A percentile compares a stretch with the other conserved stretches of the same genome.
Conservation (phyloP, 2,329 filamentous ascomycete genomes). For the Bipolaris victoriae region DNA sequence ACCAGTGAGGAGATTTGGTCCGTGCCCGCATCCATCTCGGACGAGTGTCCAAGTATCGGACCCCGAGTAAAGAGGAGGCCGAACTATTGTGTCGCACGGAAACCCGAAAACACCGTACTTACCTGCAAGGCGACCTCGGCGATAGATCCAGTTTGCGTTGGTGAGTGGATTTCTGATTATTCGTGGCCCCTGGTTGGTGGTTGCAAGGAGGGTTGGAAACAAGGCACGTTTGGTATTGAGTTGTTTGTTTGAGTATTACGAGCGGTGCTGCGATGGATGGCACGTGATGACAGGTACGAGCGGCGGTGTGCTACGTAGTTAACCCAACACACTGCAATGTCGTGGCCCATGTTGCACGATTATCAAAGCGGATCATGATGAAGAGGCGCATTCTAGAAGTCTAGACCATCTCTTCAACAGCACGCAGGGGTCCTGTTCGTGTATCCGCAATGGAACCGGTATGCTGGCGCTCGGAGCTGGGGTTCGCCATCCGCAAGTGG, state of each 20-base stretch:
- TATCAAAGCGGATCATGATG: not conserved
- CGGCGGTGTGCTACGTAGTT: constrained; percentile 41
- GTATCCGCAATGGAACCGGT: constrained; percentile 6
- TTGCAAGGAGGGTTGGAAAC: not conserved
- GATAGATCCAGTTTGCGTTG: not conserved
- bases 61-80: constrained; percentile 2
- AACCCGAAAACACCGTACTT: constrained; percentile 10
- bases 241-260: constrained; percentile 52
- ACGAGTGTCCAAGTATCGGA: constrained; percentile 1
- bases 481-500: constrained; percentile 19
- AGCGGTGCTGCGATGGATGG: constrained; percentile 4
- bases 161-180: not conserved
- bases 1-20: constrained; percentile 1
- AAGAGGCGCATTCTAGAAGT: constrained; percentile 3
- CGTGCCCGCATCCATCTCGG: constrained; percentile 1
- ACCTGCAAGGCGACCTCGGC: not conserved
- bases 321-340: not conserved
- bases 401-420: constrained; percentile 2
- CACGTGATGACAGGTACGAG: not conserved
- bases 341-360: constrained; percentile 1
- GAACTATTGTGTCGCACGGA: not conserved
- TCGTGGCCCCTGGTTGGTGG: not conserved
- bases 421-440: constrained; percentile 6
- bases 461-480: constrained; percentile 18
- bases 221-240: constrained; percentile 9